Conservation (phyloP, 2,329 filamentous ascomycete genomes). For the Sordariomycetes sp. region DNA sequence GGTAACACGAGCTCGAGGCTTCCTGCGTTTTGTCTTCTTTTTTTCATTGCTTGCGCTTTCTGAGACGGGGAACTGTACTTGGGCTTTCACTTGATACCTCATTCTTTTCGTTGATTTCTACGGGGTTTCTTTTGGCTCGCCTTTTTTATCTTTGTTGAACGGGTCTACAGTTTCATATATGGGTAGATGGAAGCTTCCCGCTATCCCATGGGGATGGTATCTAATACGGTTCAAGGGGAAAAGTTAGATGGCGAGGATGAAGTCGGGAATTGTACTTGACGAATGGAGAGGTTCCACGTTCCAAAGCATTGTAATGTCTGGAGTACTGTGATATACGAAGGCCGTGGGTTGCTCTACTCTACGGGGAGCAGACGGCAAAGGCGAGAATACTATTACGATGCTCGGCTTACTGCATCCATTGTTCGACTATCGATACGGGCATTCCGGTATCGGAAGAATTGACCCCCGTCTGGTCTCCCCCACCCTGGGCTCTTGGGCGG, state of each 20-base stretch:
- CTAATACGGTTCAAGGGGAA: background rate
- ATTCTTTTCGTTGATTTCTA: background rate
- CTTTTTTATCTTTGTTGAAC: background rate
- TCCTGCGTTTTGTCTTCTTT: background rate
- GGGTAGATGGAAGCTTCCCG: too few species aligned
- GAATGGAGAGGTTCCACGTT: background rate
- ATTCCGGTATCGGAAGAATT: background rate
- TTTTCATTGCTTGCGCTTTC: background rate
- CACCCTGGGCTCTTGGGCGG: too few species aligned
- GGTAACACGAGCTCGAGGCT: background rate
- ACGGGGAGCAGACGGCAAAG: background rate
- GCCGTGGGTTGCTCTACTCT: background rate
- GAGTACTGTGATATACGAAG: background rate
- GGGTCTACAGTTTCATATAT: too few species aligned
- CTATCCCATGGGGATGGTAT: too few species aligned
- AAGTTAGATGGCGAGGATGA: background rate
- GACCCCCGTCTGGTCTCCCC: too few species aligned
- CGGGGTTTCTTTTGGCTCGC: background rate
- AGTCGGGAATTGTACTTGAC: background rate
- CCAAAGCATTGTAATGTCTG: background rate
- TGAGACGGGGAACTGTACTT: background rate
- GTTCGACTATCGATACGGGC: background rate
- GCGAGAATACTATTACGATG: background rate
- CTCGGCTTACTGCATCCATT: background rate
- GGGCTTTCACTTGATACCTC: background rate